A percentile compares a stretch with the other conserved stretches of the same genome.
Evolutionary conservation across 2,329 filamentous ascomycete species (phyloP).

Genomic region (Claviceps sp.): DNA sequence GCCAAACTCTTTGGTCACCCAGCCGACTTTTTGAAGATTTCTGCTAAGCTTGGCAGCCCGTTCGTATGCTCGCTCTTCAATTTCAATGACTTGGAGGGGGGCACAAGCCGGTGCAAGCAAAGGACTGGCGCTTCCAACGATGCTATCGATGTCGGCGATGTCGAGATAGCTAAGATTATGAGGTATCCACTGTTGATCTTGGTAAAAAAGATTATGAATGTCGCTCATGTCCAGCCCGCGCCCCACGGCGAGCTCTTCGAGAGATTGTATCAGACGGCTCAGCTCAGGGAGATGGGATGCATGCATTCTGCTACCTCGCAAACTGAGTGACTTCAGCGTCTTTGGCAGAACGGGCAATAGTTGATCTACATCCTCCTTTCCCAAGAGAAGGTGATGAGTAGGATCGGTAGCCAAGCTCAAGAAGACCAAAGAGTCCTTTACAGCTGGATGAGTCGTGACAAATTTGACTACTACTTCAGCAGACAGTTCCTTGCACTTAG

Average conservation of each 20-base stretch:
- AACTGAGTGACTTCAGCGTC: constrained; percentile 58
- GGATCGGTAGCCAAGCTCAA: constrained; percentile 62
- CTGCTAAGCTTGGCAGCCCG: constrained; percentile 49
- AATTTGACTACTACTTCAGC: constrained; percentile 57
- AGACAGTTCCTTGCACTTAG: constrained; percentile 59
- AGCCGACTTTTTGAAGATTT: constrained; percentile 49
- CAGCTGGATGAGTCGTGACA: constrained; percentile 56
- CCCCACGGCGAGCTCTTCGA: constrained; percentile 66
- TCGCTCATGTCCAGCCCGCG: constrained; percentile 52
- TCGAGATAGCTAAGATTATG: constrained; percentile 63
- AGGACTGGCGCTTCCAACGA: constrained; percentile 45
- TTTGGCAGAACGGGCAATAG: constrained; percentile 53
- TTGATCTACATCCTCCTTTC: constrained; percentile 47
- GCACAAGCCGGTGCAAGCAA: constrained; percentile 46
- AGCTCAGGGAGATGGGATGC: constrained; percentile 50
- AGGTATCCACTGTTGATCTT: constrained; percentile 29
- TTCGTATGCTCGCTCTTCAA: constrained; percentile 54
- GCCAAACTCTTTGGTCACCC: constrained; percentile 58
- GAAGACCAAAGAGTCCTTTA: constrained; percentile 48
- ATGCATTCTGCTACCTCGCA: constrained; percentile 62
- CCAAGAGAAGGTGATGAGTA: constrained; percentile 57
- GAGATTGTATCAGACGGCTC: constrained; percentile 47
- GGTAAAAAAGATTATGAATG: constrained; percentile 50
- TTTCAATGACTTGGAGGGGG: constrained; percentile 64
- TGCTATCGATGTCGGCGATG: constrained; percentile 47